These are phyloP conservation scores for Omphalotus guepiniiformis DNA, from an alignment of 768 basidiomycete species.

Conservation along the genomic window DNA sequence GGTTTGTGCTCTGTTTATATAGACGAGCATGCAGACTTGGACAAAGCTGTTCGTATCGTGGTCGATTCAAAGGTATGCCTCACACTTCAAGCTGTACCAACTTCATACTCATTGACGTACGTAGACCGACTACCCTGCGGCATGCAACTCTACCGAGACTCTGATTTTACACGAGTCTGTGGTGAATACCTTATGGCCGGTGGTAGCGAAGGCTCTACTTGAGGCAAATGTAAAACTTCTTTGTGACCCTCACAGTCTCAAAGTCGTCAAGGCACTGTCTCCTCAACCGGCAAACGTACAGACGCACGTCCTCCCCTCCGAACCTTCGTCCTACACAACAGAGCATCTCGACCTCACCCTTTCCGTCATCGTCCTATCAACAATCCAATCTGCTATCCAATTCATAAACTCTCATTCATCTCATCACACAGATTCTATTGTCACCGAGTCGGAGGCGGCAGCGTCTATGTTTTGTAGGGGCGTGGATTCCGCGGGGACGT, in stretches of 20 bases:
- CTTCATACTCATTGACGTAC: background rate
- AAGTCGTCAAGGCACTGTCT: constrained; percentile 40
- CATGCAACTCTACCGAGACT: constrained; percentile 91
- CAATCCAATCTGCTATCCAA: constrained; percentile 67
- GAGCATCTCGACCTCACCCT: constrained; percentile 87
- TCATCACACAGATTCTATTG: constrained; percentile 92
- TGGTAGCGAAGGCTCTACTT: constrained; percentile 71
- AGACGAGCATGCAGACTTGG: constrained; percentile 72
- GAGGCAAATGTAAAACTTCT: constrained; percentile 67
- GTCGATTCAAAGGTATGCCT: constrained; percentile 86
- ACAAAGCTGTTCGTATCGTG: constrained; percentile 78
- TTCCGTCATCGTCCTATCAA: constrained; percentile 73
- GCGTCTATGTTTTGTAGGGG: constrained; percentile 77
- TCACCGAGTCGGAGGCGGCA: constrained; percentile 71
- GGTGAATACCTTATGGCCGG: constrained; percentile 73
- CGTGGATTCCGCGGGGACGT: constrained; percentile 90
- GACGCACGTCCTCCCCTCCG: constrained; percentile 48
- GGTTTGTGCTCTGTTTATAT: constrained; percentile 90
- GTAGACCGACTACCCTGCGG: constrained; percentile 91
- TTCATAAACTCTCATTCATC: constrained; percentile 94
- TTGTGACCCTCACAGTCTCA: constrained; percentile 67
- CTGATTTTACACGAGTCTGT: constrained; percentile 78
- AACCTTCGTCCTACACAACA: constrained; percentile 67
- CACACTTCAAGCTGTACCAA: background rate
- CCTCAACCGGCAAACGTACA: constrained; percentile 35